phyloP scores from a whole-genome alignment of 2,329 filamentous ascomycete species.

The Cytospora piceae region DNA sequence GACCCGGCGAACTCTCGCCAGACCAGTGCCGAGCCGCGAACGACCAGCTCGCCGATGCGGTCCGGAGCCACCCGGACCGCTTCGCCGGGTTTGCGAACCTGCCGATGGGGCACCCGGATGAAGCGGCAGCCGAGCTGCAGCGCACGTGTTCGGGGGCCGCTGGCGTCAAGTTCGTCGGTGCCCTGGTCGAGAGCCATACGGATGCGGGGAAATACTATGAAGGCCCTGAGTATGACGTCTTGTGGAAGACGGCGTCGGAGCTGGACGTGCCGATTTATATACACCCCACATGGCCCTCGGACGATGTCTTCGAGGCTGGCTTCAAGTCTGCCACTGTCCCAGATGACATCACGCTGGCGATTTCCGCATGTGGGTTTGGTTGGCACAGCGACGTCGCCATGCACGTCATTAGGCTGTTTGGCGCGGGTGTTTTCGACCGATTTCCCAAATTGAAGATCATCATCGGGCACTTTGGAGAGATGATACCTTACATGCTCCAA shows the following conservation, averaged over 20 bases:
- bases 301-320: conserved; percentile 40
- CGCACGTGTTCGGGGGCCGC: conserved; percentile 43
- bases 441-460: conserved; percentile 58
- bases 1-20: conserved; percentile 31
- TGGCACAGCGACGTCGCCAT: conserved; percentile 57
- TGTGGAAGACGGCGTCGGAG: conserved; percentile 22
- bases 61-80: conserved; percentile 21
- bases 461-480: conserved; percentile 56
- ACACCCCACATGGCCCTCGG: conserved; percentile 27
- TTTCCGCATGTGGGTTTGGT: conserved; percentile 50
- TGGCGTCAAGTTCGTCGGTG: conserved; percentile 36
- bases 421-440: conserved; percentile 57
- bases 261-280: conserved; percentile 29
- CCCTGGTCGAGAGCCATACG: conserved; percentile 28
- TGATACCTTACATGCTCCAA: conserved; percentile 59
- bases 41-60: conserved; percentile 34
- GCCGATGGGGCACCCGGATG: conserved; percentile 39
- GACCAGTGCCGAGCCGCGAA: conserved; percentile 32
- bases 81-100: conserved; percentile 38
- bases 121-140: conserved; percentile 47
- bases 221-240: conserved; percentile 15
- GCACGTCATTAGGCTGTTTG: conserved; percentile 54
- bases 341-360: conserved; percentile 35
- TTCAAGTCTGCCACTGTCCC: conserved; percentile 30
- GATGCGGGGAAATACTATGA: conserved; percentile 27